These are phyloP conservation scores for Aspergillus sp. DNA, from an alignment of 2,329 filamentous ascomycete genomes.

Conservation along the genomic window DNA sequence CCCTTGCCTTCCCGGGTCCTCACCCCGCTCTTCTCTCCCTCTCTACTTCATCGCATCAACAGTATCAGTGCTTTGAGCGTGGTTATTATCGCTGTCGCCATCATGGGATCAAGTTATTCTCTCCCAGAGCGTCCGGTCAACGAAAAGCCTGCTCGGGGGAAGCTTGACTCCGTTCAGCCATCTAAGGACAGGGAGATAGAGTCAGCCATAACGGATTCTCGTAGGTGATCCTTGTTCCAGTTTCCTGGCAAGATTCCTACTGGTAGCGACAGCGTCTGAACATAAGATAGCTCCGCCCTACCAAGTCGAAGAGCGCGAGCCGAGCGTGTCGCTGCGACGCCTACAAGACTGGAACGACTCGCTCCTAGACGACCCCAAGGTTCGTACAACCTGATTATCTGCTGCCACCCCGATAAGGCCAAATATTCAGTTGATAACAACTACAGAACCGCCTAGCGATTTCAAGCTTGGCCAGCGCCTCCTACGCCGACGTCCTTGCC, in stretches of 20 bases:
- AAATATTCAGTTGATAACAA: background rate
- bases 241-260: background rate
- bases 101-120: background rate
- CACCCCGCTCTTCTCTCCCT: too few species aligned
- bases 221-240: background rate
- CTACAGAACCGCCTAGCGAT: slow-evolving; percentile 68
- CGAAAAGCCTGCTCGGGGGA: background rate
- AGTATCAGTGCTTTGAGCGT: too few species aligned
- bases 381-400: slow-evolving; percentile 3
- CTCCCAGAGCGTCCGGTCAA: background rate
- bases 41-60: too few species aligned
- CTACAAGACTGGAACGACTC: slow-evolving; percentile 27
- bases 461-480: slow-evolving; percentile 57
- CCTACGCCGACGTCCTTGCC: slow-evolving; percentile 64
- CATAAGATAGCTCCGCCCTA: slow-evolving; percentile 13
- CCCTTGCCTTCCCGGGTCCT: too few species aligned
- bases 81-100: background rate
- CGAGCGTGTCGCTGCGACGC: slow-evolving; percentile 18
- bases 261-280: background rate
- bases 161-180: too few species aligned
- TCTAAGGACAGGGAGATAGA: too few species aligned
- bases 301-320: background rate
- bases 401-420: too few species aligned
- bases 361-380: slow-evolving; percentile 28
- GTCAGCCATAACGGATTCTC: background rate